Conservation (phyloP, 2,329 filamentous ascomycete species). For the Cladosporium sp. region DNA sequence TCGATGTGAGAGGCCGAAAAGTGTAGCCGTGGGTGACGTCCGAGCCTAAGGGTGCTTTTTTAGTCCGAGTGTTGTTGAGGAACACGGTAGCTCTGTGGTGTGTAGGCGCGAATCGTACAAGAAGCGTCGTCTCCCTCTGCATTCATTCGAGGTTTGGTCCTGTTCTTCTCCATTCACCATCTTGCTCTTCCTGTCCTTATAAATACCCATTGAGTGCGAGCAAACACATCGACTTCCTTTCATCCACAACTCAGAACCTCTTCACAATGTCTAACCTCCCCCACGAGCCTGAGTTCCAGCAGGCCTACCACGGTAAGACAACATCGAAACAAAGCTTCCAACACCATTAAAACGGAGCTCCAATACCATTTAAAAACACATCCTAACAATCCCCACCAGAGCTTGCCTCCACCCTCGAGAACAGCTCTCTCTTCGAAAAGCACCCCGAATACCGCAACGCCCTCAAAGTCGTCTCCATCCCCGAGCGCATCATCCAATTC, state of each 20-base stretch:
- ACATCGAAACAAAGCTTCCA: not conserved
- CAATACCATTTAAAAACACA: not conserved
- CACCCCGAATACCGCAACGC: slow-evolving; percentile 93
- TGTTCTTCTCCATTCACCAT: slow-evolving; percentile 1
- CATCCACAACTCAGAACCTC: not conserved
- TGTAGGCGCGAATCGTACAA: slow-evolving; percentile 7
- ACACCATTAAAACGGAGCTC: no score
- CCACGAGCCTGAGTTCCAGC: slow-evolving; percentile 94
- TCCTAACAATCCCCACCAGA: slow-evolving; percentile 56
- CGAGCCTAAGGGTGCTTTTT: slow-evolving; percentile 16
- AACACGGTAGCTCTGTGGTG: slow-evolving; percentile 8
- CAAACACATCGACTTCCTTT: not conserved
- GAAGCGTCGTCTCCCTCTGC: not conserved
- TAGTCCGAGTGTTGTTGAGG: slow-evolving; percentile 7
- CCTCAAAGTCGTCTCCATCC: slow-evolving; percentile 81
- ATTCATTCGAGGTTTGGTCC: not conserved
- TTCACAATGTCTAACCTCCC: slow-evolving; percentile 42
- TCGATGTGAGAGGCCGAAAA: slow-evolving; percentile 10
- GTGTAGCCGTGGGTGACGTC: slow-evolving; percentile 16
- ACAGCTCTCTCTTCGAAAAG: slow-evolving; percentile 88
- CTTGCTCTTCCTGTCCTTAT: slow-evolving; percentile 1
- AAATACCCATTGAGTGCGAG: slow-evolving; percentile 1
- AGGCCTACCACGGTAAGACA: slow-evolving; percentile 85
- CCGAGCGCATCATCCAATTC: slow-evolving; percentile 96
- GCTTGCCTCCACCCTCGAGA: slow-evolving; percentile 90